phyloP scores from a whole-genome alignment of 1,284 basidiomycete species.

The Laetiporus sulphureus region DNA sequence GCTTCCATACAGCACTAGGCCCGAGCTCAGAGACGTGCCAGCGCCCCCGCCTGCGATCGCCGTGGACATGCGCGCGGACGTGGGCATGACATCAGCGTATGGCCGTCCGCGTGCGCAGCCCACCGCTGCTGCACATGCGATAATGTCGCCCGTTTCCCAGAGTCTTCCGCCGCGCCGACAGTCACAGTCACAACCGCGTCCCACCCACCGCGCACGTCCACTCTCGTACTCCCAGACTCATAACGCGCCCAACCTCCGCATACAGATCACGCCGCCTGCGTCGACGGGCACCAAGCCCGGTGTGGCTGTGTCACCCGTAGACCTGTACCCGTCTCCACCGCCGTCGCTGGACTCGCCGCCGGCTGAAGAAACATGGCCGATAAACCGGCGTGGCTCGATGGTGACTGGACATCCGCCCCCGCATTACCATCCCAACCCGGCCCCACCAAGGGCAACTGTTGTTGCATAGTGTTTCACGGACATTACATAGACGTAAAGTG shows the following conservation, averaged over 20 bases:
- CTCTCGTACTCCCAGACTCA: conserved; percentile 21
- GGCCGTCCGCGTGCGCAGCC: conserved; percentile 14
- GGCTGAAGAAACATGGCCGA: conserved; percentile 15
- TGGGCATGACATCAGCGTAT: conserved; percentile 17
- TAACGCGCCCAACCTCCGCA: conserved; percentile 26
- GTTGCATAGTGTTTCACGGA: too few relatives aligned
- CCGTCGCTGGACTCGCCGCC: conserved; percentile 68
- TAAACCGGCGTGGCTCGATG: conserved; percentile 18
- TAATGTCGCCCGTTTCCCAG: conserved; percentile 2
- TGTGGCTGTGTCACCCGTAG: conserved; percentile 29
- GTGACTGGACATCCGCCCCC: conserved; percentile 14
- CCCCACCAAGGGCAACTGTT: conserved; percentile 11
- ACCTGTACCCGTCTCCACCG: conserved; percentile 73
- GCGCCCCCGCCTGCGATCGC: conserved; percentile 10
- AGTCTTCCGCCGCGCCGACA: conserved; percentile 10
- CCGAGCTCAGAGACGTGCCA: conserved; percentile 16
- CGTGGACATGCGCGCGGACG: conserved; percentile 7
- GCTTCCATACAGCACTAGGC: conserved; percentile 66
- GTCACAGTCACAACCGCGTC: conserved; percentile 9
- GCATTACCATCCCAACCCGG: conserved; percentile 10
- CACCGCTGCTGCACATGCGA: conserved; percentile 16
- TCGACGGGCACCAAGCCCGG: conserved; percentile 11
- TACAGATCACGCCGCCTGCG: conserved; percentile 26
- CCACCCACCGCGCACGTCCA: conserved; percentile 31
- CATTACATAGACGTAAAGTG: too few relatives aligned